phyloP scores from a whole-genome alignment of 768 basidiomycete species.

The Rhizopogon roseolus region DNA sequence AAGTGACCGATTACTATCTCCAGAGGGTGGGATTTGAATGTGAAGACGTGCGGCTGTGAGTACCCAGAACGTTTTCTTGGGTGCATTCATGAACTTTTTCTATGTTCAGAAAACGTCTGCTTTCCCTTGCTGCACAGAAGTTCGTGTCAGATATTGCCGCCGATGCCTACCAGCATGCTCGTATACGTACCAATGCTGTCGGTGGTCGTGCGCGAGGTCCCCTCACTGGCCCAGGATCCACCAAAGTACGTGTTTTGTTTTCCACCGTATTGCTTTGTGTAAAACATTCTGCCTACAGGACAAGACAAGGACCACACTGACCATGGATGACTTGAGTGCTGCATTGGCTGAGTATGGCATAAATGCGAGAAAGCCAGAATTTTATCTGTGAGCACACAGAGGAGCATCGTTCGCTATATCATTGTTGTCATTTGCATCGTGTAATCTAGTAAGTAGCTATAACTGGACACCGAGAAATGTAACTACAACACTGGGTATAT shows the following conservation, averaged over 20 bases:
- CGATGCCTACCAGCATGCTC: constrained; percentile 97
- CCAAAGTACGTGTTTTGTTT: constrained; percentile 46
- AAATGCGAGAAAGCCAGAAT: constrained; percentile 90
- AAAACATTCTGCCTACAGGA: constrained; percentile 41
- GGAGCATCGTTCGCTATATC: neutral
- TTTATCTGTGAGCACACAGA: constrained; percentile 56
- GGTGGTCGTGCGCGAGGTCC: constrained; percentile 65
- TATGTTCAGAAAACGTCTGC: constrained; percentile 73
- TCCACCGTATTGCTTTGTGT: neutral
- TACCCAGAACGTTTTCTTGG: constrained; percentile 9
- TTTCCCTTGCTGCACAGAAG: constrained; percentile 95
- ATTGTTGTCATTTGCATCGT: neutral
- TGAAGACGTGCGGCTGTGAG: constrained; percentile 87
- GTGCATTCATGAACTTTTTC: neutral
- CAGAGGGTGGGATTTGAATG: constrained; percentile 95
- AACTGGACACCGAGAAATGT: neutral
- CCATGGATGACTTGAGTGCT: constrained; percentile 94
- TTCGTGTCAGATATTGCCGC: constrained; percentile 96
- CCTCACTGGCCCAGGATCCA: constrained; percentile 50
- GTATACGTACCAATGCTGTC: constrained; percentile 85
- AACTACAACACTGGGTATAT: neutral
- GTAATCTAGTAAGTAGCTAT: neutral
- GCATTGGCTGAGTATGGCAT: constrained; percentile 97
- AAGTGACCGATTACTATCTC: constrained; percentile 96
- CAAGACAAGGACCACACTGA: constrained; percentile 88